phyloP scores from a whole-genome alignment of 805 yeast genomes.

The Suhomyces sp. region DNA sequence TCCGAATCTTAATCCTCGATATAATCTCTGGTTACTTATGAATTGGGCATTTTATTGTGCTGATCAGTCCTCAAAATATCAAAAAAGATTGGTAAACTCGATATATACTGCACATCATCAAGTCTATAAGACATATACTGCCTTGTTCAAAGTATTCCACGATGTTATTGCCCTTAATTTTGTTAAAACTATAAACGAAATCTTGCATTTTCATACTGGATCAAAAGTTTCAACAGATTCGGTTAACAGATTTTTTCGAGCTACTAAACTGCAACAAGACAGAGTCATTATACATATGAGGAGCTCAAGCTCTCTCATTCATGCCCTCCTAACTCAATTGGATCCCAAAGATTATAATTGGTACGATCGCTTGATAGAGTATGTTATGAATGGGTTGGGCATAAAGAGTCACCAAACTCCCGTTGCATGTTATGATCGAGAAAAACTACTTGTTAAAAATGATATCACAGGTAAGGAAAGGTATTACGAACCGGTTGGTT shows the following conservation, averaged over 20 bases:
- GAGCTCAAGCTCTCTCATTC: slow-evolving; percentile 7
- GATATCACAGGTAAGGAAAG: slow-evolving; percentile 17
- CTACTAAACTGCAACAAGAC: slow-evolving; percentile 1
- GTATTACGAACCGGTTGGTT: slow-evolving; percentile 6
- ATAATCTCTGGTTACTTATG: slow-evolving; percentile 30
- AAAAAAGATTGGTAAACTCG: slow-evolving; percentile 18
- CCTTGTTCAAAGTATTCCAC: slow-evolving; percentile 19
- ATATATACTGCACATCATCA: slow-evolving; percentile 19
- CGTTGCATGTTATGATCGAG: slow-evolving; percentile 26
- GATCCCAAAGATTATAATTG: slow-evolving; percentile 21
- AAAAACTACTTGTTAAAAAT: slow-evolving; percentile 20
- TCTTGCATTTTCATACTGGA: too few relatives aligned
- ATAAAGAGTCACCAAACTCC: slow-evolving; percentile 16
- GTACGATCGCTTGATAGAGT: slow-evolving; percentile 33
- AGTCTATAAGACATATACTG: slow-evolving; percentile 24
- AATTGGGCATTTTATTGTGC: slow-evolving; percentile 41
- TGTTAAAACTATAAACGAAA: slow-evolving; percentile 7
- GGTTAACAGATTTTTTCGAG: slow-evolving; percentile 6
- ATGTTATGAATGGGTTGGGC: slow-evolving; percentile 28
- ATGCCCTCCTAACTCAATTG: slow-evolving; percentile 21
- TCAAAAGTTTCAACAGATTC: too few relatives aligned
- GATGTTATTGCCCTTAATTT: slow-evolving; percentile 19
- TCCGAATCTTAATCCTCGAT: slow-evolving; percentile 18
- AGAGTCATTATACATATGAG: slow-evolving; percentile 10
- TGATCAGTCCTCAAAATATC: slow-evolving; percentile 22